A percentile compares a stretch with the other conserved stretches of the same genome.
Evolutionary conservation across 1,139 yeast species (phyloP).

Genomic region (Protomyces lactucae-debilis): DNA sequence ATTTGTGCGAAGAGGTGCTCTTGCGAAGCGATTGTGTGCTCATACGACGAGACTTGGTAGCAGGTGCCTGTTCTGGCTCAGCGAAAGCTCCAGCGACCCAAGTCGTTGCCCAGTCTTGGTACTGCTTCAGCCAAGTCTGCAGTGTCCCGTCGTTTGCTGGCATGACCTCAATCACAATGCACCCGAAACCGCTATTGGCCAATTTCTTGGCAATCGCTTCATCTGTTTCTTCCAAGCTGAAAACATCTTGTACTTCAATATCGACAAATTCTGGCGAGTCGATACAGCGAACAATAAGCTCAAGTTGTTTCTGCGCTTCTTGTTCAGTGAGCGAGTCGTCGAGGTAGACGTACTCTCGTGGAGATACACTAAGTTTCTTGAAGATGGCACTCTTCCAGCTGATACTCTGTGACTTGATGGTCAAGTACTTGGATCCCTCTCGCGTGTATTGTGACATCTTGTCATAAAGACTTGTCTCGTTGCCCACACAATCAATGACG

Average conservation of each 20-base stretch:
- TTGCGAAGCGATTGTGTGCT: not conserved
- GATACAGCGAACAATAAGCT: not conserved
- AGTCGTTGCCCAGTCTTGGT: not conserved
- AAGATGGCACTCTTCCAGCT: slow-evolving; percentile 7
- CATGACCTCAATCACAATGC: slow-evolving; percentile 9
- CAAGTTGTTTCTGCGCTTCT: slow-evolving; percentile 6
- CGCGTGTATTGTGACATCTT: slow-evolving; percentile 16
- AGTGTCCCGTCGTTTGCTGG: not conserved
- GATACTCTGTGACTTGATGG: slow-evolving; percentile 9
- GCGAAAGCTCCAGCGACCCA: not conserved
- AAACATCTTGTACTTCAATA: slow-evolving; percentile 13
- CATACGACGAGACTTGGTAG: not conserved
- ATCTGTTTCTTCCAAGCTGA: slow-evolving; percentile 3
- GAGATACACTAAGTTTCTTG: slow-evolving; percentile 8
- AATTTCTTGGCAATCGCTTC: not conserved
- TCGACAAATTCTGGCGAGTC: slow-evolving; percentile 12
- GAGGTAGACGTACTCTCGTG: slow-evolving; percentile 16
- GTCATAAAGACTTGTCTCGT: slow-evolving; percentile 10
- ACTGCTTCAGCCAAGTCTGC: not conserved
- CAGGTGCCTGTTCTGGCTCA: not conserved
- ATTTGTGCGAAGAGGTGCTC: not conserved
- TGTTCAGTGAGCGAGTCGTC: not conserved
- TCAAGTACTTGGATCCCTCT: slow-evolving; percentile 10
- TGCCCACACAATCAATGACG: slow-evolving; percentile 16
- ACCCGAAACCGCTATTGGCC: slow-evolving; percentile 1